Evolutionary conservation across 805 yeast species (phyloP).

Genomic region (Wickerhamomyces ciferrii): DNA sequence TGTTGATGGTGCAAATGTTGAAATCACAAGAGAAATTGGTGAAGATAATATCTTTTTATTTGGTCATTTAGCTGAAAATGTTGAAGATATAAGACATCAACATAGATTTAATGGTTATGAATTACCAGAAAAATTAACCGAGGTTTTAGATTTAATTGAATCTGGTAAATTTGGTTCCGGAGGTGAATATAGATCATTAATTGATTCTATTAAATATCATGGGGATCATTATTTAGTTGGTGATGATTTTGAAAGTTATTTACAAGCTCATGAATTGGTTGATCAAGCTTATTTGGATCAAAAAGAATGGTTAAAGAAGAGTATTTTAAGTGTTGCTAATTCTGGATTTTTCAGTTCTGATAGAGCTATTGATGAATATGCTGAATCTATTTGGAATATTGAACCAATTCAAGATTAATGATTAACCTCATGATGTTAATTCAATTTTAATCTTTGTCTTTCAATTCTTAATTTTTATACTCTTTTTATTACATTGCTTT

Average conservation of each 20-base stretch:
- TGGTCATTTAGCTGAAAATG: slow-evolving; percentile 87
- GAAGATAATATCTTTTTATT: slow-evolving; percentile 89
- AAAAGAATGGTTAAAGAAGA: slow-evolving; percentile 71
- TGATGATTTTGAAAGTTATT: slow-evolving; percentile 84
- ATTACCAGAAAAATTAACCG: slow-evolving; percentile 52
- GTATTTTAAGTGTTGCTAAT: slow-evolving; percentile 77
- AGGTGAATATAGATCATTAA: slow-evolving; percentile 58
- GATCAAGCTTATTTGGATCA: slow-evolving; percentile 67
- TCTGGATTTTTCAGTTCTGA: slow-evolving; percentile 93
- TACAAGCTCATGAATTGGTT: slow-evolving; percentile 74
- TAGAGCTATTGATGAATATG: slow-evolving; percentile 87
- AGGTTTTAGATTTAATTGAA: slow-evolving; percentile 65
- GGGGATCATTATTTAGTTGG: slow-evolving; percentile 85
- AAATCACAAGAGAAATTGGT: slow-evolving; percentile 89
- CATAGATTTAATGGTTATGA: slow-evolving; percentile 54
- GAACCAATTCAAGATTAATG: slow-evolving; percentile 46
- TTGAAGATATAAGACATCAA: slow-evolving; percentile 75
- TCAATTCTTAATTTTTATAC: neutral
- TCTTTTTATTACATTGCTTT: neutral
- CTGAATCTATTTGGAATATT: slow-evolving; percentile 88
- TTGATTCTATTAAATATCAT: slow-evolving; percentile 64
- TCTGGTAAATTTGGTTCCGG: slow-evolving; percentile 67
- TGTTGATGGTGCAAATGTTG: slow-evolving; percentile 96
- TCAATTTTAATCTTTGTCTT: neutral
- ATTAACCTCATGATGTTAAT: neutral